phyloP scores from a whole-genome alignment of 805 yeast species.

The Nakazawaea ishiwadae region DNA sequence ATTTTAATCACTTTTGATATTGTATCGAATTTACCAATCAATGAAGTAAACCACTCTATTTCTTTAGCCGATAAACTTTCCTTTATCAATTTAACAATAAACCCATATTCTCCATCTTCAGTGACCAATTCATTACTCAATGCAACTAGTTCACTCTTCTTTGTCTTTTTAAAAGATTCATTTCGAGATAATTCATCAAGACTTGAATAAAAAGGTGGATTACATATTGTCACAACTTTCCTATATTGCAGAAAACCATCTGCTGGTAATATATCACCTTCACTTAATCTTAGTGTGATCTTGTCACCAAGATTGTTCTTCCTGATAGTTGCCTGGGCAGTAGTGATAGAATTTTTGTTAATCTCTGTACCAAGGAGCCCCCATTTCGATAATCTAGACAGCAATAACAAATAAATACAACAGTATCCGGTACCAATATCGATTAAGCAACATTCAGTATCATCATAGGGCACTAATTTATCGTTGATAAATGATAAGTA shows the following conservation, averaged over 20 bases:
- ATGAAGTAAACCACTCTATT: conserved; percentile 36
- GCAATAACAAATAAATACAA: conserved; percentile 40
- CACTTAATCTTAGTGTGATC: background rate
- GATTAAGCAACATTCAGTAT: conserved; percentile 14
- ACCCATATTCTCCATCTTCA: conserved; percentile 41
- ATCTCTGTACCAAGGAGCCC: conserved; percentile 39
- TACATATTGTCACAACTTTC: conserved; percentile 37
- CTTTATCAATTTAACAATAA: conserved; percentile 30
- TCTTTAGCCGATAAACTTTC: conserved; percentile 22
- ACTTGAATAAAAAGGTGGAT: conserved; percentile 48
- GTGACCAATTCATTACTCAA: conserved; percentile 32
- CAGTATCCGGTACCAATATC: conserved; percentile 49
- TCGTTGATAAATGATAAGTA: conserved; percentile 21
- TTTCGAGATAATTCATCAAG: conserved; percentile 16
- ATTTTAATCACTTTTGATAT: conserved; percentile 14
- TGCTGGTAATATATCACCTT: no score
- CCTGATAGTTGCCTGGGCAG: conserved; percentile 22
- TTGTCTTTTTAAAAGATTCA: conserved; percentile 18
- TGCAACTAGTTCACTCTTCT: conserved; percentile 25
- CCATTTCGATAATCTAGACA: conserved; percentile 18
- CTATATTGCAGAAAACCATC: no score
- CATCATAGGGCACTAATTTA: background rate
- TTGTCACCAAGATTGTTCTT: background rate
- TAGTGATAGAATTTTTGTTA: conserved; percentile 26
- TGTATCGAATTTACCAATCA: conserved; percentile 19